phyloP scores from a whole-genome alignment of 805 yeast species.

The Cyberlindnera petersonii region DNA sequence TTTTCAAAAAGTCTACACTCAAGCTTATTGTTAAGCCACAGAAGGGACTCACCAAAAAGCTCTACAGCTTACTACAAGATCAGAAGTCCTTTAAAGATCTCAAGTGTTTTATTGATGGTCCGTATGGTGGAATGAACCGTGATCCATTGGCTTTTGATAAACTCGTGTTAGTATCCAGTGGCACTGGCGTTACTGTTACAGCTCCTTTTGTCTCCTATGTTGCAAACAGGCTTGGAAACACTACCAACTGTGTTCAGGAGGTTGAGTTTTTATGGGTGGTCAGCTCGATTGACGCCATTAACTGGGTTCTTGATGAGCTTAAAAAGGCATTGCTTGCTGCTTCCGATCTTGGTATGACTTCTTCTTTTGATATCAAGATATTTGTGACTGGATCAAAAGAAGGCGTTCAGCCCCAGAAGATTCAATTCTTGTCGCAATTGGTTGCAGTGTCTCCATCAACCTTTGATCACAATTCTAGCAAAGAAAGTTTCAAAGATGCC shows the following conservation, averaged over 20 bases:
- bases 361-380: slow-evolving; percentile 21
- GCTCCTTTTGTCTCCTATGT: slow-evolving; percentile 38
- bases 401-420: neutral
- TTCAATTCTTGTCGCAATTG: neutral
- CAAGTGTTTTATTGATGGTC: slow-evolving; percentile 48
- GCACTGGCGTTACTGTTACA: slow-evolving; percentile 50
- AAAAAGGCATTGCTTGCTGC: neutral
- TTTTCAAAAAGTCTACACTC: slow-evolving; percentile 27
- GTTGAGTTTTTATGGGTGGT: slow-evolving; percentile 46
- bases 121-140: slow-evolving; percentile 52
- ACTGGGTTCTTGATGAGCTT: slow-evolving; percentile 40
- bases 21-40: slow-evolving; percentile 44
- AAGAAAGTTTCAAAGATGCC: too few relatives aligned
- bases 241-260: slow-evolving; percentile 21
- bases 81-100: slow-evolving; percentile 21
- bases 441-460: neutral
- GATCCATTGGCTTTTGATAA: slow-evolving; percentile 43
- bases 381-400: slow-evolving; percentile 30
- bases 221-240: slow-evolving; percentile 10
- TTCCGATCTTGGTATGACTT: neutral
- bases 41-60: slow-evolving; percentile 41
- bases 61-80: slow-evolving; percentile 31
- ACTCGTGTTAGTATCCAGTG: slow-evolving; percentile 40
- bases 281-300: slow-evolving; percentile 30
- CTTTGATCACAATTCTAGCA: neutral